phyloP scores from a whole-genome alignment of 2,329 filamentous ascomycete species.

The Bipolaris zeicola region DNA sequence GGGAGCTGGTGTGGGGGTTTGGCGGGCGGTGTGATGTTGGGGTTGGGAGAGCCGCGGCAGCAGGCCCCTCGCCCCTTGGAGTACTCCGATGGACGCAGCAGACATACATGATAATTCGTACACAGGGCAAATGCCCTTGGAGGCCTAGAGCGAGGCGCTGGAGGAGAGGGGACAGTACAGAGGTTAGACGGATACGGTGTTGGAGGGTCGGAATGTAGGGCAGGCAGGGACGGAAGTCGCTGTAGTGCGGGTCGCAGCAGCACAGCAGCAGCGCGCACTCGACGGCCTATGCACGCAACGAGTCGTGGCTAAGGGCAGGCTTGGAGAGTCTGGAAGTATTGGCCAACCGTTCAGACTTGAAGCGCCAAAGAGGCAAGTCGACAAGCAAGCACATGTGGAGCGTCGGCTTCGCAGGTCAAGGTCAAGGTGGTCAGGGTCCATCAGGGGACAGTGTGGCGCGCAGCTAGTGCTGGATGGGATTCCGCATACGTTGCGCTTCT shows the following conservation, averaged over 20 bases:
- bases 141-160: conserved; percentile 22
- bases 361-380: conserved; percentile 9
- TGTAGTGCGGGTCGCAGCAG: conserved; percentile 13
- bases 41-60: conserved; percentile 23
- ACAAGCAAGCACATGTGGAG: conserved; percentile 17
- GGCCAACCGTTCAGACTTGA: conserved; percentile 17
- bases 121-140: conserved; percentile 34
- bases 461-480: conserved; percentile 13
- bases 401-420: conserved; percentile 10
- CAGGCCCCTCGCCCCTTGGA: conserved; percentile 8
- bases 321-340: conserved; percentile 10
- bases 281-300: conserved; percentile 16
- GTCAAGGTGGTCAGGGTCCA: conserved; percentile 13
- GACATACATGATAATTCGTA: conserved; percentile 38
- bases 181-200: conserved; percentile 16
- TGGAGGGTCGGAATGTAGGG: conserved; percentile 16
- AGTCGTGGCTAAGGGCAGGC: conserved; percentile 17
- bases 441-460: conserved; percentile 18
- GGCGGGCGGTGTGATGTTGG: conserved; percentile 43
- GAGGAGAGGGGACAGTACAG: conserved; percentile 24
- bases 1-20: conserved; percentile 39
- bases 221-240: conserved; percentile 10
- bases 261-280: conserved; percentile 9
- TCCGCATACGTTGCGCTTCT: conserved; percentile 17
- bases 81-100: conserved; percentile 12